Evolutionary conservation across 116 monocot genomes (phyloP).

Genomic region (Phalaenopsis hybrid): DNA sequence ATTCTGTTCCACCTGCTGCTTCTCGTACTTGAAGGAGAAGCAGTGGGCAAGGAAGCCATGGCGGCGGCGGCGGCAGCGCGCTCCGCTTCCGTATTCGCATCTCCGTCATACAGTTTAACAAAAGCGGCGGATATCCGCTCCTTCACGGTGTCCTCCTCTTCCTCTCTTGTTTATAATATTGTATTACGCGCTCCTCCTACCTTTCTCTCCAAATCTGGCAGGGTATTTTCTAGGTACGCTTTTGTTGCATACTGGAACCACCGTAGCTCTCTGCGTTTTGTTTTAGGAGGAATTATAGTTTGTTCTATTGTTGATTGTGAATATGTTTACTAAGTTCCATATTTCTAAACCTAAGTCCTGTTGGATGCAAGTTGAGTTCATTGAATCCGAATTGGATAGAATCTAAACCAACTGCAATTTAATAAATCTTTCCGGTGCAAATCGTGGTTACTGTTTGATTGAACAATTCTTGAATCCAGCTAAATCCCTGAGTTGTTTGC

Average conservation of each 20-base stretch:
- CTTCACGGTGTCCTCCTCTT: neutral
- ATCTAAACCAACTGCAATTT: neutral
- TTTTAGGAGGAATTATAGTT: neutral
- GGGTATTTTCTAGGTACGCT: constrained; percentile 20
- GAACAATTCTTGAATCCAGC: no score
- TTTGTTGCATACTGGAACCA: neutral
- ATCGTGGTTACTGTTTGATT: neutral
- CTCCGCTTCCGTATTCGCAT: constrained; percentile 19
- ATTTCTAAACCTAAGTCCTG: neutral
- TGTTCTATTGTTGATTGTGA: neutral
- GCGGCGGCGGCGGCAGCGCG: constrained; percentile 15
- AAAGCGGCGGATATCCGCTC: neutral
- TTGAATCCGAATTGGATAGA: neutral
- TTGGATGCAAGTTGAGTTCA: neutral
- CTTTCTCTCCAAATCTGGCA: neutral
- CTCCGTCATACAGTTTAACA: neutral
- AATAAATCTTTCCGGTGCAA: neutral
- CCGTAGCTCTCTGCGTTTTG: neutral
- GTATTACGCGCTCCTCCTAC: constrained; percentile 5
- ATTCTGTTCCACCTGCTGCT: neutral
- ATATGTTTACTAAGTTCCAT: neutral
- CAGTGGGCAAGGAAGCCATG: neutral
- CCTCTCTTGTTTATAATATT: constrained; percentile 5
- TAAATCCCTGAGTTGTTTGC: no score
- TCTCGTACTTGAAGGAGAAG: neutral